These are phyloP conservation scores for Albizia julibrissin DNA, from an alignment of 306 rosid genomes.

Conservation along the genomic window DNA sequence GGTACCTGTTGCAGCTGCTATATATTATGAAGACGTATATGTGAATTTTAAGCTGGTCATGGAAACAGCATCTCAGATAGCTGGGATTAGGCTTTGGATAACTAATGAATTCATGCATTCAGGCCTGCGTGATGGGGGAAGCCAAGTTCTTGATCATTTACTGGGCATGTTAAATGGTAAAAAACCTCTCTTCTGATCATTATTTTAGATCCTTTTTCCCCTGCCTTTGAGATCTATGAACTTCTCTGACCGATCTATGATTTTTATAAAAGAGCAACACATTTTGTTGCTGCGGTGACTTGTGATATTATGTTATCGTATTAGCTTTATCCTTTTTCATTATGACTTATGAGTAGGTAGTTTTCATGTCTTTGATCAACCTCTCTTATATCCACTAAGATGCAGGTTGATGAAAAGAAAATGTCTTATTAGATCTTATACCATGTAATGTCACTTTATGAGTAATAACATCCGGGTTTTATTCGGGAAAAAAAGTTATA, in stretches of 20 bases:
- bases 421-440: too few relatives aligned
- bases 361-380: too few relatives aligned
- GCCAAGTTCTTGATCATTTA: constrained; percentile 80
- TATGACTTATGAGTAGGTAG: too few relatives aligned
- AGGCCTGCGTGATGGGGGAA: constrained; percentile 82
- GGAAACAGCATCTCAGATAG: constrained; percentile 89
- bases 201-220: not conserved
- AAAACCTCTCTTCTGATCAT: constrained; percentile 77
- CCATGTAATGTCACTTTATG: too few relatives aligned
- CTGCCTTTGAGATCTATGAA: not conserved
- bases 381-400: too few relatives aligned
- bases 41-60: constrained; percentile 74
- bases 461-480: too few relatives aligned
- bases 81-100: constrained; percentile 81
- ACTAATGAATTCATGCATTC: constrained; percentile 96
- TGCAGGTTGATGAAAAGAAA: too few relatives aligned
- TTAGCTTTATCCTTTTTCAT: too few relatives aligned
- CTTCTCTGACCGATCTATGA: not conserved
- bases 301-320: not conserved
- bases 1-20: constrained; percentile 97
- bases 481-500: too few relatives aligned
- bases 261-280: not conserved
- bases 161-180: constrained; percentile 78
- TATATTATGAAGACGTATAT: constrained; percentile 79
- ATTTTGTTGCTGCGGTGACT: not conserved